phyloP scores from a whole-genome alignment of 805 yeast species.

The Starmerella asiatica region DNA sequence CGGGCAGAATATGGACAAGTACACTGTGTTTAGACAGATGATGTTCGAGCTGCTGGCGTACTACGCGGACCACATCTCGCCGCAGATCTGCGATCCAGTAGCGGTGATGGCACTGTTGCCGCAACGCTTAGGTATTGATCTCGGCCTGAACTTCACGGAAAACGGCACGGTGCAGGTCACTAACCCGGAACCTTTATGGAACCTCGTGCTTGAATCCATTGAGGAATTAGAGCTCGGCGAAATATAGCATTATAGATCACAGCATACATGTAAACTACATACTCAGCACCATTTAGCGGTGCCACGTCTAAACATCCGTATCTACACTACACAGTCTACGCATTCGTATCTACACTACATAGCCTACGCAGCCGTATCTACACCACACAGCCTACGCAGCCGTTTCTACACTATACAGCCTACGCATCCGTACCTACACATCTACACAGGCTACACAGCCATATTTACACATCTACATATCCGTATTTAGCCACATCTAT shows the following conservation, averaged over 20 bases:
- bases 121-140: constrained; percentile 14
- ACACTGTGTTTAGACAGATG: constrained; percentile 38
- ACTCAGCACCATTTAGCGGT: too few relatives aligned
- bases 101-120: constrained; percentile 50
- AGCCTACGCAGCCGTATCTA: too few relatives aligned
- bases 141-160: constrained; percentile 24
- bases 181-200: constrained; percentile 18
- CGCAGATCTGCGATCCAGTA: constrained; percentile 72
- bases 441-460: too few relatives aligned
- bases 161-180: constrained; percentile 18
- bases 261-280: too few relatives aligned
- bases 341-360: too few relatives aligned
- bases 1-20: constrained; percentile 24
- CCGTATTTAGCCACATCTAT: too few relatives aligned
- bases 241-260: not conserved
- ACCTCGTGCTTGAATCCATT: constrained; percentile 19
- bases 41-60: constrained; percentile 41
- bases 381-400: too few relatives aligned
- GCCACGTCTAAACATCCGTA: too few relatives aligned
- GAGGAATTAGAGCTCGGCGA: constrained; percentile 19
- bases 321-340: too few relatives aligned
- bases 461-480: too few relatives aligned
- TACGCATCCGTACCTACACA: too few relatives aligned
- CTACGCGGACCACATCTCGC: constrained; percentile 39
- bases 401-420: too few relatives aligned